Base-by-base conservation (phyloP, 2,329 filamentous ascomycete genomes). In the Monosporascus sp. region DNA sequence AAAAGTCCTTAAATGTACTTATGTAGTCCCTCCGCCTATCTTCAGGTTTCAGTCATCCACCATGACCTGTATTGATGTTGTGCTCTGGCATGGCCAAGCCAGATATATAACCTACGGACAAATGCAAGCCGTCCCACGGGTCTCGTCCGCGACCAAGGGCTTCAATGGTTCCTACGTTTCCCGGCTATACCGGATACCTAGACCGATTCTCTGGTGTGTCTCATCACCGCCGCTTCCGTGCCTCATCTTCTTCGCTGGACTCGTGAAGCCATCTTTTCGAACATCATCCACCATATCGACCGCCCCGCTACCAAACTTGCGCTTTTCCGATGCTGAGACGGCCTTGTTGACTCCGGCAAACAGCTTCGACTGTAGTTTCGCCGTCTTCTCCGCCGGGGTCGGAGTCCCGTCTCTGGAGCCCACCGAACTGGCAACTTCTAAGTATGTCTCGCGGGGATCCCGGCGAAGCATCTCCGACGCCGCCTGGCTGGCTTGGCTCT, bases 401-500 rank as follows among this genome's bases (percentile, higher is more conserved):
- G 77, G 75, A 8, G 75, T 76, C 19, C 59, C 74, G 46, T 78
- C 75, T 26, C 74, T 70, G 16, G 73, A 76, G 7, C 66, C 72
- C 2, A 67, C 68, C 1, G 77, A 74, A 55, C 69, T 71, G 0
- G 72, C 74, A 3, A 78, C 71, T 43, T 81, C 80, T 24, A 81
- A 79, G 57, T 46, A 27, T 17, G 77, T 80, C 64, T 78, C 73
- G 9, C 77, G 72, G 1, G 78, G 71, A 49, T 82, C 77, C 38
- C 82, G 78, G 17, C 87, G 85, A 57, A 90, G 78, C 84, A 93
- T 85, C 60, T 84, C 85, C 2, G 86, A 85, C 2, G 91, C 90
- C 45, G 85, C 84, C 58, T 89, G 87, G 63, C 87, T 92, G 8
- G 90, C 89, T 63, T 89, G 88, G 53, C 87, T 91, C 63, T 87